phyloP scores from a whole-genome alignment of 202 grass and related monocot genomes.

The Eragrostis tef region DNA sequence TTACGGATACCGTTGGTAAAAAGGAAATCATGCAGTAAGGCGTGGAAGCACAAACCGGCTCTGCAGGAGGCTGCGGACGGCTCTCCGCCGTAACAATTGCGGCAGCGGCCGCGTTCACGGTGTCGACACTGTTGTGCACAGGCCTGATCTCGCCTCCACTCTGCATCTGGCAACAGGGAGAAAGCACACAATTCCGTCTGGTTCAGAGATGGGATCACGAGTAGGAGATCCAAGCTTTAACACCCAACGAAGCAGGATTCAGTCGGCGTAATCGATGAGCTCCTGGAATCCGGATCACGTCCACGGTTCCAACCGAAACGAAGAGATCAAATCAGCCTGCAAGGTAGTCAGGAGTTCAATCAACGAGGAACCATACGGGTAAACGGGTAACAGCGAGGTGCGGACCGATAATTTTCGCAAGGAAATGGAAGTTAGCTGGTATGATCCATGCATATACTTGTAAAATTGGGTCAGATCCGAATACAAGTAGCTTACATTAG shows the following conservation, averaged over 20 bases:
- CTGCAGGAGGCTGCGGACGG: conserved; percentile 65
- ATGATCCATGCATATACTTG: not conserved
- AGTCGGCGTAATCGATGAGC: not conserved
- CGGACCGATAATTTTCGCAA: not conserved
- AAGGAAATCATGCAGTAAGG: not conserved
- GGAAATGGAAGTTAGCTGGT: not conserved
- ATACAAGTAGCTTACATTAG: not conserved
- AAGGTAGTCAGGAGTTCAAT: not conserved
- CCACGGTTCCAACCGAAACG: not conserved
- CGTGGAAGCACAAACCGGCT: conserved; percentile 52
- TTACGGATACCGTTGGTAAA: not conserved
- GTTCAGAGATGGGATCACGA: not conserved
- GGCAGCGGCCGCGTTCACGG: conserved; percentile 86
- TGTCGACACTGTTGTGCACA: conserved; percentile 83
- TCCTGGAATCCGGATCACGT: not conserved
- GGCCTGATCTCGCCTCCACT: conserved; percentile 63
- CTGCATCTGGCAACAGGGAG: conserved; percentile 49
- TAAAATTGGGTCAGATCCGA: conserved; percentile 16
- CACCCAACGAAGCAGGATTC: conserved; percentile 10
- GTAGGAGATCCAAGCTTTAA: conserved; percentile 33
- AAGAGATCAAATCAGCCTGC: conserved; percentile 22
- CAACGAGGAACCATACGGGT: not conserved
- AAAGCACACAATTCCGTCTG: not conserved
- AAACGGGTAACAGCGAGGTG: not conserved
- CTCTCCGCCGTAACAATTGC: conserved; percentile 83